Evolutionary conservation across 148 eudicot genomes (phyloP).

Genomic region (Rhododendron molle): DNA sequence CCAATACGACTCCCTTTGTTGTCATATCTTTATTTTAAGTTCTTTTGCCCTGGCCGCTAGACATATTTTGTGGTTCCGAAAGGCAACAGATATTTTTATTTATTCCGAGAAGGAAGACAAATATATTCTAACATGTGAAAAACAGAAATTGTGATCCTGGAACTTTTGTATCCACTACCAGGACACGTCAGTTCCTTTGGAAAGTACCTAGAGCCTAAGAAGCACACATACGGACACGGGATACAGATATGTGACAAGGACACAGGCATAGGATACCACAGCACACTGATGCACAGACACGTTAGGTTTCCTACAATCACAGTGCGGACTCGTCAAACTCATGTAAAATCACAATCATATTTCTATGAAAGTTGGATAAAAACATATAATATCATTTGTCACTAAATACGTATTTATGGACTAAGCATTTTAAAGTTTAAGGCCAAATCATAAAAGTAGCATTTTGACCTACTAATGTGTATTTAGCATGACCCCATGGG

Average conservation of each 20-base stretch:
- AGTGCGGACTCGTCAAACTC: neutral
- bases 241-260: neutral
- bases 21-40: neutral
- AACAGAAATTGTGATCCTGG: neutral
- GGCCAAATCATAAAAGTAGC: neutral
- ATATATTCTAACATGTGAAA: neutral
- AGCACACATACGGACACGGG: neutral
- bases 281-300: neutral
- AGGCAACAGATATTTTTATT: neutral
- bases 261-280: neutral
- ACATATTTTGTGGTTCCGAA: neutral
- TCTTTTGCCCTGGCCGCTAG: neutral
- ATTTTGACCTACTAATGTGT: neutral
- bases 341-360: neutral
- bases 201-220: neutral
- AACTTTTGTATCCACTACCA: neutral
- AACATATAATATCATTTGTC: neutral
- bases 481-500: neutral
- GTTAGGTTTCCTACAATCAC: neutral
- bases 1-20: neutral
- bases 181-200: neutral
- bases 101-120: neutral
- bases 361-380: neutral
- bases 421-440: neutral
- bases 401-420: neutral